Base-by-base conservation (phyloP, 108 stramenopile species). In the Seminavis robusta region DNA sequence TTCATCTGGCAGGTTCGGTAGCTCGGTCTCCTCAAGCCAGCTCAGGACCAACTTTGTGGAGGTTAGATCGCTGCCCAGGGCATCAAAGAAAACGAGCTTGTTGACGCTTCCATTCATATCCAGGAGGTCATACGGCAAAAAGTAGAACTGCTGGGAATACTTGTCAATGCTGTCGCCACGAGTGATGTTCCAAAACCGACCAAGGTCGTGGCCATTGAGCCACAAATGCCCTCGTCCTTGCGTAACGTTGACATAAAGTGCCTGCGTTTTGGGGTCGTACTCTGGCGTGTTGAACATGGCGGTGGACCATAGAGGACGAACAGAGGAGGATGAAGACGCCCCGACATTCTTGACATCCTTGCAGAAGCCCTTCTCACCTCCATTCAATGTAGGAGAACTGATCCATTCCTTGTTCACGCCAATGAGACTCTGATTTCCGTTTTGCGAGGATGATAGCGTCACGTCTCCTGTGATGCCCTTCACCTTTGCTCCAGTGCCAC, bases 111-210 rank as follows among this genome's bases (percentile, higher is more conserved):
- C 73, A 36, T 61, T 60, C 2, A 34, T 53, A 8, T 29, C 24
- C 10, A 80, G 47, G 26, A 47, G 73, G 21, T 76, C 77, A 11
- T n/a, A 25, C 10, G 77, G 77, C 6, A 79, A 49, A 50, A 61
- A 33, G 51, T 79, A 79, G 36, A 73, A 73, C 21, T 49, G 23
- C 56, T 80, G 79, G 7, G 71, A 56, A 21, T 32, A 33, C 20
- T 47, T 36, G 16, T 47, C 49, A 3, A n/a, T 34, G 9, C 56
- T 59, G 11, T 63, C 61, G 8, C 54, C 58, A 23, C 59, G 53
- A 15, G 79, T 79, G 30, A 79, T 77, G 53, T 76, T 76, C 82
- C 82, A 84, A 40, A 48, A 79, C 32, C 75, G 42, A 13, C 82
- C 82, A 3, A 84, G 47, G 33, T 78, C 69, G 6, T 70, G 41